Conservation (phyloP, 768 basidiomycete genomes). For the Mycena crocata region DNA sequence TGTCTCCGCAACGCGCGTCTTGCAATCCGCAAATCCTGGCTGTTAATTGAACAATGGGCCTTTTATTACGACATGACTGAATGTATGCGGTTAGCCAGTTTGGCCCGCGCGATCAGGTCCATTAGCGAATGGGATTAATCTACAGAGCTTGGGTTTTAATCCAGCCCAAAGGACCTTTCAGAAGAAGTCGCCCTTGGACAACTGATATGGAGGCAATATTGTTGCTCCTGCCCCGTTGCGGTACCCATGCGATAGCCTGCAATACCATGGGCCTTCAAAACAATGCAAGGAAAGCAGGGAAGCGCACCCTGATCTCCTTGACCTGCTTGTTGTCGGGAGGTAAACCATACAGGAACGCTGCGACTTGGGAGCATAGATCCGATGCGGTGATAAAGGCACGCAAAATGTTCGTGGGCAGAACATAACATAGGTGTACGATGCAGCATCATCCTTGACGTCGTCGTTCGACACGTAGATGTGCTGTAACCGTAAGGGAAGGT, state of each 20-base stretch:
- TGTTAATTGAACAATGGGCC: too few relatives aligned
- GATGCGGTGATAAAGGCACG: conserved; percentile 93
- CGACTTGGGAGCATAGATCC: conserved; percentile 96
- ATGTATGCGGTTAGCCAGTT: too few relatives aligned
- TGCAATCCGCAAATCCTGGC: too few relatives aligned
- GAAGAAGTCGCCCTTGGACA: conserved; percentile 95
- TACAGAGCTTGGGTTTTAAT: conserved; percentile 97
- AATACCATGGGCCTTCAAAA: conserved; percentile 12
- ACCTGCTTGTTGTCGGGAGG: conserved; percentile 98
- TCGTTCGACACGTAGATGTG: conserved; percentile 99
- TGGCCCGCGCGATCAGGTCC: conserved; percentile 94
- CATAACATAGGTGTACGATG: conserved; percentile 94
- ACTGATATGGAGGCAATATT: conserved; percentile 84
- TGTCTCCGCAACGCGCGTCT: too few relatives aligned
- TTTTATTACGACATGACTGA: too few relatives aligned
- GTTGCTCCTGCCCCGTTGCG: conserved; percentile 96
- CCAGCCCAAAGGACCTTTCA: conserved; percentile 97
- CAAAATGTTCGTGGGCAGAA: conserved; percentile 96
- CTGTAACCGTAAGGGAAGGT: conserved; percentile 94
- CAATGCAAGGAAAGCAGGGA: not conserved
- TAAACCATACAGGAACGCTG: conserved; percentile 94
- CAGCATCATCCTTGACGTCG: conserved; percentile 98
- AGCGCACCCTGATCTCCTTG: conserved; percentile 90
- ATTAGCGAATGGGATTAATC: conserved; percentile 89
- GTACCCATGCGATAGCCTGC: conserved; percentile 93